Conservation (phyloP, 2,329 filamentous ascomycete genomes). For the Aspergillus nomiae region DNA sequence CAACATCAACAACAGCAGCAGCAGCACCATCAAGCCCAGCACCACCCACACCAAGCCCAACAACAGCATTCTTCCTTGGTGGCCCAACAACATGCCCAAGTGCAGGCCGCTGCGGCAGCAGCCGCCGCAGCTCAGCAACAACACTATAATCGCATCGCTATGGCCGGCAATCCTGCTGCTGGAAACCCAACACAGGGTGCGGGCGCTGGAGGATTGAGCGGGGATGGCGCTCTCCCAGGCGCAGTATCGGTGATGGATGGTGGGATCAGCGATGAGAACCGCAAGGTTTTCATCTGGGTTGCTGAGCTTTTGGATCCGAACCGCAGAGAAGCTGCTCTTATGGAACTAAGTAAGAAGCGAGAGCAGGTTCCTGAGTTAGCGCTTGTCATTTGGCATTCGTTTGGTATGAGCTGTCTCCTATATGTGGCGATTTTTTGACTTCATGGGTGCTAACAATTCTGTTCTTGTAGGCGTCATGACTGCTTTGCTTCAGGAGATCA, state of each 20-base stretch:
- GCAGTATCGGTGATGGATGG: slow-evolving; percentile 57
- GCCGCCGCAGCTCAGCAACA: slow-evolving; percentile 49
- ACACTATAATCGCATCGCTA: slow-evolving; percentile 73
- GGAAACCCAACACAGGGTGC: slow-evolving; percentile 38
- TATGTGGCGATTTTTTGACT: not conserved
- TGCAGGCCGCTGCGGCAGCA: slow-evolving; percentile 48
- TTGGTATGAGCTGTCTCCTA: slow-evolving; percentile 63
- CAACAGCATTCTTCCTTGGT: slow-evolving; percentile 48
- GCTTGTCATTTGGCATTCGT: slow-evolving; percentile 96
- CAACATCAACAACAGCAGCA: slow-evolving; percentile 46
- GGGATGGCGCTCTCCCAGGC: slow-evolving; percentile 36
- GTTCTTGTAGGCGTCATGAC: slow-evolving; percentile 84
- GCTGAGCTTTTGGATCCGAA: slow-evolving; percentile 85
- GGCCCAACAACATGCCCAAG: slow-evolving; percentile 57
- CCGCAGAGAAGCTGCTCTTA: slow-evolving; percentile 83
- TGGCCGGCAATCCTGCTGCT: slow-evolving; percentile 60
- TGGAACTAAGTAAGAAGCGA: slow-evolving; percentile 97
- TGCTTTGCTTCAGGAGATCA: slow-evolving; percentile 94
- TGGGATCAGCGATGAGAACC: slow-evolving; percentile 82
- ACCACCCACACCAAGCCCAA: slow-evolving; percentile 41
- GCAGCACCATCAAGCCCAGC: slow-evolving; percentile 41
- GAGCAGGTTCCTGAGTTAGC: slow-evolving; percentile 97
- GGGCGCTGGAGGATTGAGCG: slow-evolving; percentile 51
- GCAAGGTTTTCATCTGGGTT: slow-evolving; percentile 89
- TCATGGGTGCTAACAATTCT: slow-evolving; percentile 18